Evolutionary conservation across 1,139 yeast genomes (phyloP).

Genomic region (Suhomyces yuchorum): DNA sequence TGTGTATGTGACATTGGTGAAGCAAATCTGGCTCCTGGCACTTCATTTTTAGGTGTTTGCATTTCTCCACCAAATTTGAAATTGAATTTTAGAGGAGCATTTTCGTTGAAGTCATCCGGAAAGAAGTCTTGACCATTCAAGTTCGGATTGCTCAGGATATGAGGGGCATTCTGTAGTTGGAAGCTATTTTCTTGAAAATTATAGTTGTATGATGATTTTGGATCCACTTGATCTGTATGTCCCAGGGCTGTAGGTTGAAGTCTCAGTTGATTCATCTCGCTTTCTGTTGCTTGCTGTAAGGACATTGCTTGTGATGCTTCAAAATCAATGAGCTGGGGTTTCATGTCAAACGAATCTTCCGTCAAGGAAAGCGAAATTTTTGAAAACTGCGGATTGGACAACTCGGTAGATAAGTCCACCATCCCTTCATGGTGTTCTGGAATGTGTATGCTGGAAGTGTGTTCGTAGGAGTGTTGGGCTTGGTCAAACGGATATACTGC

Average conservation of each 20-base stretch:
- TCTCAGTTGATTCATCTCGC: slow-evolving; percentile 6
- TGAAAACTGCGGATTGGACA: slow-evolving; percentile 14
- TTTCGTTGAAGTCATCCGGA: not conserved
- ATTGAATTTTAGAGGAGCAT: slow-evolving; percentile 14
- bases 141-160: slow-evolving; percentile 1
- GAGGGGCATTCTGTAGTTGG: slow-evolving; percentile 2
- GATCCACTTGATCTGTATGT: not conserved
- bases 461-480: slow-evolving; percentile 2
- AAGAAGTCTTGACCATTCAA: slow-evolving; percentile 4
- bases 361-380: slow-evolving; percentile 20
- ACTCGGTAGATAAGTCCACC: not conserved
- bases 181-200: not conserved
- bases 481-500: slow-evolving; percentile 4
- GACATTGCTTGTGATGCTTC: slow-evolving; percentile 9
- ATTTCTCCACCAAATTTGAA: slow-evolving; percentile 6
- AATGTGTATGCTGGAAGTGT: slow-evolving; percentile 8
- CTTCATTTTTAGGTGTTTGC: not conserved
- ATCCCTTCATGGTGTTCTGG: not conserved
- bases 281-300: slow-evolving; percentile 1
- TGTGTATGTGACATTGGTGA: slow-evolving; percentile 27
- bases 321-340: slow-evolving; percentile 17
- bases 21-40: slow-evolving; percentile 13
- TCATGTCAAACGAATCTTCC: slow-evolving; percentile 19
- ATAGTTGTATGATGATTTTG: not conserved
- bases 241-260: not conserved